Evolutionary conservation across 2,329 filamentous ascomycete genomes (phyloP), one percentile per base, ranked within the genome.

Genomic region (Mycosphaerella sp.): DNA sequence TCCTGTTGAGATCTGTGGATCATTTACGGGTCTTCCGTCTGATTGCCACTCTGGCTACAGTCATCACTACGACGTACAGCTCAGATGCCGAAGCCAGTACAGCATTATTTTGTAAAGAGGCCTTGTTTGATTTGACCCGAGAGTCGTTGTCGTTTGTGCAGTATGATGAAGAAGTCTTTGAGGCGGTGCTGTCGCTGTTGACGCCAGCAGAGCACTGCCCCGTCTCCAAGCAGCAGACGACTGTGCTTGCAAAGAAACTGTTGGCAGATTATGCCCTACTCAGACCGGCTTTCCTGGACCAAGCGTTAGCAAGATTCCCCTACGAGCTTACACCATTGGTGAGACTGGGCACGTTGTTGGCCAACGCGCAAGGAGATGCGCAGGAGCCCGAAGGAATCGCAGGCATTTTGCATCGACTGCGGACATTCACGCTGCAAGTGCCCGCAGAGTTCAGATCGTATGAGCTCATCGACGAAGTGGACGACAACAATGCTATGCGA

Each of bases 271-370:
- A 75, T 17, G 65, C 68, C 34, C 58, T 75, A 6, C 70, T 89
- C 14, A 76, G 86, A 65, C 76, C 74, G 29, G 69, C 71, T 14
- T 70, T 86, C 58, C 81, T 95, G 32, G 75, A 80, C 47, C 80
- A 87, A 66, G 83, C 91, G 6, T 79, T 85, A 42, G 80, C 81
- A 56, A 84, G 92, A 52, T 96, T 90, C 66, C 92, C 92, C 0
- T 92, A 88, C 69, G 92, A 96, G 71, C 84, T 88, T 45, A 71
- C 84, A 2, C 89, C 91, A 0, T 89, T 95, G 63, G 72, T 95
- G 56, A 61, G 59, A 14, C 48, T 69, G 2, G 59, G 63, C 53
- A 63, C 62, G 9, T 58, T 56, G 8, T 54, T 68, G 8, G 60
- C 63, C 2, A 48, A 43, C 11, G 56, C 38, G n/a, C 21, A 40